phyloP scores from a whole-genome alignment of 176 grass and related monocot genomes.

The Aegilops umbellulata region DNA sequence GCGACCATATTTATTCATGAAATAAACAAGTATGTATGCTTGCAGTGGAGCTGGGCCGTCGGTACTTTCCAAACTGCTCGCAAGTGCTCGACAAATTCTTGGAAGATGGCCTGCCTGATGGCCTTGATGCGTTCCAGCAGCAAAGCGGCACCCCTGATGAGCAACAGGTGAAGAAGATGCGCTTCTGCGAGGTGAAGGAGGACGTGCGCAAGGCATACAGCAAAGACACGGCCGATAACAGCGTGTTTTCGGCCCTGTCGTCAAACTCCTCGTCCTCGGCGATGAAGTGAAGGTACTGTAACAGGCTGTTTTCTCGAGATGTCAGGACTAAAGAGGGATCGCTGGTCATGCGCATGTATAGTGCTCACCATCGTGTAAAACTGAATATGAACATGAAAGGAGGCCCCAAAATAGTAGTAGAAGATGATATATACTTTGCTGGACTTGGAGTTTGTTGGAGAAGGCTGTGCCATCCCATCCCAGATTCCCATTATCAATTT shows the following conservation, averaged over 20 bases:
- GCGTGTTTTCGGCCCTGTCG: slow-evolving; percentile 36
- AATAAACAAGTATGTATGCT: background rate
- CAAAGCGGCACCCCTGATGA: slow-evolving; percentile 62
- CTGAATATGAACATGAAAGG: background rate
- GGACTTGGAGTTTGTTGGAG: background rate
- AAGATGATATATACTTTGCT: background rate
- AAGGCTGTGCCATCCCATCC: background rate
- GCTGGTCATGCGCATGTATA: slow-evolving; percentile 23
- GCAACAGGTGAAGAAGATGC: slow-evolving; percentile 68
- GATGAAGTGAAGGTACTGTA: slow-evolving; percentile 37
- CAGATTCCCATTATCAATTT: too few species aligned
- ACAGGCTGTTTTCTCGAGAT: background rate
- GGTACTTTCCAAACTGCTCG: slow-evolving; percentile 86
- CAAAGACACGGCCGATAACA: slow-evolving; percentile 65
- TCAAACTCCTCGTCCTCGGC: slow-evolving; percentile 50
- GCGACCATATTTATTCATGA: background rate
- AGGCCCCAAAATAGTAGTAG: background rate
- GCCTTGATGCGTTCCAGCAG: slow-evolving; percentile 44
- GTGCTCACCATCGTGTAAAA: slow-evolving; percentile 31
- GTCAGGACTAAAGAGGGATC: background rate
- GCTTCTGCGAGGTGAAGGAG: slow-evolving; percentile 75
- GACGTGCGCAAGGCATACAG: slow-evolving; percentile 81
- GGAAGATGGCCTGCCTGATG: slow-evolving; percentile 55
- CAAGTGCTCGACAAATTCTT: slow-evolving; percentile 82
- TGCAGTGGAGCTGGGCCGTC: slow-evolving; percentile 81